Percentiles rank a stretch among this genome's conserved stretches.
Conservation (phyloP, 352 stramenopile species). For the Stephanocyclus meneghinianus region DNA sequence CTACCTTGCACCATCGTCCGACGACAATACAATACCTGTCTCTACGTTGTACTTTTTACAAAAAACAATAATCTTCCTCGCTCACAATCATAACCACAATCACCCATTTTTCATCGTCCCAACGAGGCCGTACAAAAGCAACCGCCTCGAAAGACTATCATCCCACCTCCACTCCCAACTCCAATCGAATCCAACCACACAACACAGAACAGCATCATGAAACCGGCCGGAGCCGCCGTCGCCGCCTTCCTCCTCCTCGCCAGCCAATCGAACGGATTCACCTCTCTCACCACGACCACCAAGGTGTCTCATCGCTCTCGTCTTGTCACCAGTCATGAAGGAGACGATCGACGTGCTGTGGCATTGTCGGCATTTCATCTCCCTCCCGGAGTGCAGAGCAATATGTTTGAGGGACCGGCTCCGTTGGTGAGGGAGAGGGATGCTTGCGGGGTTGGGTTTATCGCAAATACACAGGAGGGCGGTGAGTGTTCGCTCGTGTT, state of each 20-base stretch:
- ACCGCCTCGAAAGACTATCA: no score
- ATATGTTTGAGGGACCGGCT: constrained; percentile 80
- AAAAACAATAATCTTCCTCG: no score
- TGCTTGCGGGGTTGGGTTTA: constrained; percentile 87
- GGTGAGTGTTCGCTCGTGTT: constrained; percentile 45
- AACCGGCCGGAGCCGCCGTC: constrained; percentile 6
- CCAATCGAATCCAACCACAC: no score
- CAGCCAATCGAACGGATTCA: no score
- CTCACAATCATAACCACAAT: no score
- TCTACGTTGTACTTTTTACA: no score
- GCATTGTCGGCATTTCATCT: constrained; percentile 39
- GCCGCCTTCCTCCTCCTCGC: constrained; percentile 6
- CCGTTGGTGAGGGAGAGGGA: constrained; percentile 84
- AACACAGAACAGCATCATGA: background rate
- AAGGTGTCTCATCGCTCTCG: background rate
- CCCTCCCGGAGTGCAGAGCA: constrained; percentile 46
- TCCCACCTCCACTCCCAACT: no score
- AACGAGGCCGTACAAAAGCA: no score
- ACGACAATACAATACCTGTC: no score
- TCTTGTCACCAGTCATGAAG: background rate
- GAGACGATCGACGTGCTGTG: background rate
- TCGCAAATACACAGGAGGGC: constrained; percentile 77
- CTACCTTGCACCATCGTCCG: no score
- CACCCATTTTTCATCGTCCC: no score
- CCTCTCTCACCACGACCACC: background rate